Evolutionary conservation across 2,329 filamentous ascomycete genomes (phyloP).

Genomic region (Allantophomopsis lycopodina): DNA sequence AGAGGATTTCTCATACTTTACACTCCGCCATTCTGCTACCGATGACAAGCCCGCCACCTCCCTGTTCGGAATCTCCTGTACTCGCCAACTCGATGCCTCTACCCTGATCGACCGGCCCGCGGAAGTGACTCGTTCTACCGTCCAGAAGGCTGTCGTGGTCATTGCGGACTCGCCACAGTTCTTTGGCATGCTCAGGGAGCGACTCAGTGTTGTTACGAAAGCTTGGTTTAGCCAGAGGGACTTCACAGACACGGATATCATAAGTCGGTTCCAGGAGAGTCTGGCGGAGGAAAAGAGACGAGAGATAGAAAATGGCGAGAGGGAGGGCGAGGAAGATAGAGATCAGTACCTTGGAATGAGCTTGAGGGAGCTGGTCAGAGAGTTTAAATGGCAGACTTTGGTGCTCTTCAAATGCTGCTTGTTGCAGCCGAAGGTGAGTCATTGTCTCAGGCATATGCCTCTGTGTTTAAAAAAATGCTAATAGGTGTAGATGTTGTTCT

Average conservation of each 20-base stretch:
- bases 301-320: conserved; percentile 43
- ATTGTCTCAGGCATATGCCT: background rate
- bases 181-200: conserved; percentile 83
- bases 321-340: conserved; percentile 49
- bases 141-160: conserved; percentile 95
- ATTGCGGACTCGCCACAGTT: conserved; percentile 82
- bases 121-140: conserved; percentile 92
- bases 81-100: conserved; percentile 74
- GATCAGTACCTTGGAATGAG: conserved; percentile 86
- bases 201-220: conserved; percentile 77
- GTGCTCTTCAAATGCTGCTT: conserved; percentile 89
- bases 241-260: conserved; percentile 82
- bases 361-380: conserved; percentile 78
- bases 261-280: conserved; percentile 83
- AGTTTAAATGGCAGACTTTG: conserved; percentile 89
- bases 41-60: conserved; percentile 51
- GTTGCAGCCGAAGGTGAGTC: conserved; percentile 75
- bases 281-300: conserved; percentile 53
- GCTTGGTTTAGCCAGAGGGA: conserved; percentile 95
- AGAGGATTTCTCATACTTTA: conserved; percentile 99
- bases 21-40: conserved; percentile 55
- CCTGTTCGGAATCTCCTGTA: conserved; percentile 92
- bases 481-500: conserved; percentile 76
- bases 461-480: background rate
- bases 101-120: conserved; percentile 64